These are phyloP conservation scores for Chlamydomonas reinhardtii DNA, from an alignment of 163 green algal genomes.

Conservation along the genomic window DNA sequence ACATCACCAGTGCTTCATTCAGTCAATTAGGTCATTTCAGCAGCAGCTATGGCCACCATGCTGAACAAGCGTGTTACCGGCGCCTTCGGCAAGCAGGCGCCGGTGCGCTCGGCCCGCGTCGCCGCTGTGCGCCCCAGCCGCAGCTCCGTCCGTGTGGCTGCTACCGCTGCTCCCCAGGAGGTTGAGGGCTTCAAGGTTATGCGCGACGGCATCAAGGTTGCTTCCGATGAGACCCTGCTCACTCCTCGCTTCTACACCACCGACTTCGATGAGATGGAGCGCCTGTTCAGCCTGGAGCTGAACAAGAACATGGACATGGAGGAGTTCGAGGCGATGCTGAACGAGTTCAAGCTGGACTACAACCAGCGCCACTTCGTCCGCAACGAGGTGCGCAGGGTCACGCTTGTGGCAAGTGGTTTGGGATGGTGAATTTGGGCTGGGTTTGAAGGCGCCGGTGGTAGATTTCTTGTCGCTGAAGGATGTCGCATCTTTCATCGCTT, in stretches of 20 bases:
- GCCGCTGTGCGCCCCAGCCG: conserved; percentile 21
- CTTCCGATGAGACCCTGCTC: conserved; percentile 81
- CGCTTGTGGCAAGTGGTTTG: conserved; percentile 3
- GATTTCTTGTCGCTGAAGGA: too few species aligned
- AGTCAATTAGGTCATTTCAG: too few species aligned
- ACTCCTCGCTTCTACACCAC: conserved; percentile 86
- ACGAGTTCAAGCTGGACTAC: conserved; percentile 97
- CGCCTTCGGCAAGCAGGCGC: conserved; percentile 36
- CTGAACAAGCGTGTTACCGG: conserved; percentile 39
- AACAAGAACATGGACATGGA: conserved; percentile 91
- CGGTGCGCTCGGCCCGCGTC: conserved; percentile 18
- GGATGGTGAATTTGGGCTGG: too few species aligned
- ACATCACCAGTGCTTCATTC: too few species aligned
- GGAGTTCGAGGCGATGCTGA: conserved; percentile 87
- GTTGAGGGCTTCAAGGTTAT: conserved; percentile 41
- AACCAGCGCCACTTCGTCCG: conserved; percentile 99
- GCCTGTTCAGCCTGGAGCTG: conserved; percentile 90
- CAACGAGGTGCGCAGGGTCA: conserved; percentile 73
- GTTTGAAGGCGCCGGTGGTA: too few species aligned
- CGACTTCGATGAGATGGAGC: conserved; percentile 86
- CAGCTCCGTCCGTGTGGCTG: conserved; percentile 20
- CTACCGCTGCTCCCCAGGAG: conserved; percentile 10
- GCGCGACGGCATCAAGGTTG: conserved; percentile 53
- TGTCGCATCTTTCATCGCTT: background rate
- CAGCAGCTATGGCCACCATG: conserved; percentile 29